A percentile compares a stretch with the other conserved stretches of the same genome.
These are phyloP conservation scores for Aspergillus vadensis DNA, from an alignment of 2,329 filamentous ascomycete species.

Conservation along the genomic window DNA sequence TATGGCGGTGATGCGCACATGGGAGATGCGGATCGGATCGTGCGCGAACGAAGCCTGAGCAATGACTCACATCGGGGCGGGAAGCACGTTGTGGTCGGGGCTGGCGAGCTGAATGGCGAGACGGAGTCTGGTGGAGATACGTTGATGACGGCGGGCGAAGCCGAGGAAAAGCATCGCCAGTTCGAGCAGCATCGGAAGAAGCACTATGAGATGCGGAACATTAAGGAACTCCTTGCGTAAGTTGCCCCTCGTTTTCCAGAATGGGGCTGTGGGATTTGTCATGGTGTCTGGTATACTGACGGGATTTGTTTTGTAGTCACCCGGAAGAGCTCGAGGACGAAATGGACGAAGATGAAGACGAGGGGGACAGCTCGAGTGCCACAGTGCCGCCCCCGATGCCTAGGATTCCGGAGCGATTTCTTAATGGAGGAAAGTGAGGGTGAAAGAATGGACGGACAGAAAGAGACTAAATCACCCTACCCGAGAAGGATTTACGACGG, in stretches of 20 bases:
- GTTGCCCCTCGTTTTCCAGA: slow-evolving; percentile 26
- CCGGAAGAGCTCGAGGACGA: slow-evolving; percentile 64
- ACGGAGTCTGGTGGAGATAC: slow-evolving; percentile 42
- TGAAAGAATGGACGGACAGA: too few relatives aligned
- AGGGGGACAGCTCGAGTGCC: slow-evolving; percentile 33
- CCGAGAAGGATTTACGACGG: background rate
- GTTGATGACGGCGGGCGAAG: slow-evolving; percentile 67
- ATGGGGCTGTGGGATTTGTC: background rate
- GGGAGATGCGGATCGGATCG: slow-evolving; percentile 48
- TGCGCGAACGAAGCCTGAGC: slow-evolving; percentile 45
- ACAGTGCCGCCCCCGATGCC: slow-evolving; percentile 35
- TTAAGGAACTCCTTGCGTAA: slow-evolving; percentile 81
- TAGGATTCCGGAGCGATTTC: slow-evolving; percentile 34
- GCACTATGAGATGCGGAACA: slow-evolving; percentile 98
- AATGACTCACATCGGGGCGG: slow-evolving; percentile 51
- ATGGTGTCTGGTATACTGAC: slow-evolving; percentile 13
- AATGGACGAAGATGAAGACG: slow-evolving; percentile 61
- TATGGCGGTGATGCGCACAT: slow-evolving; percentile 33
- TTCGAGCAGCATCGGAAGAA: slow-evolving; percentile 92
- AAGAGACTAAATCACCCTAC: background rate
- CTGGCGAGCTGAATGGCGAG: slow-evolving; percentile 35
- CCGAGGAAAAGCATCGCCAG: slow-evolving; percentile 83
- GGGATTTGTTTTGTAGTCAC: slow-evolving; percentile 46
- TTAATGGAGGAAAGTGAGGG: slow-evolving; percentile 26
- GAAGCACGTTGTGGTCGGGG: slow-evolving; percentile 81